phyloP scores from a whole-genome alignment of 2,329 filamentous ascomycete genomes.

The Colletotrichum truncatum region DNA sequence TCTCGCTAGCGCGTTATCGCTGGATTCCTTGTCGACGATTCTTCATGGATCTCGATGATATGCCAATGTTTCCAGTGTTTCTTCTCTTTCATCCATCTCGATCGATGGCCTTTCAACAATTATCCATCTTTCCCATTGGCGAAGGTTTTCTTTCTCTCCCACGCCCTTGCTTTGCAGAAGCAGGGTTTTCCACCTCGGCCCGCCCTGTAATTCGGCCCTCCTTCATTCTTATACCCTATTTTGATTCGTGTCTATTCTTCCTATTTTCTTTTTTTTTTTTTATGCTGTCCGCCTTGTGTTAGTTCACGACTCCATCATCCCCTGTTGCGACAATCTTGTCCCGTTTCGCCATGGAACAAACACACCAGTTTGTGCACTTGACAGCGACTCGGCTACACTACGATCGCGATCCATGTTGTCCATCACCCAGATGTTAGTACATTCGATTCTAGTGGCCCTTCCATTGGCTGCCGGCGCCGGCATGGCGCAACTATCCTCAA shows the following conservation, averaged over 20 bases:
- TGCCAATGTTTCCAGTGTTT: not conserved
- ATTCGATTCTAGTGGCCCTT: not conserved
- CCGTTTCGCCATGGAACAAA: not conserved
- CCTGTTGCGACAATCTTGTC: not conserved
- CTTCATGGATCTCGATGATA: constrained; percentile 25
- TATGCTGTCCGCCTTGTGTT: too few species aligned
- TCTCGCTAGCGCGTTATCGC: not conserved
- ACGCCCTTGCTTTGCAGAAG: not conserved
- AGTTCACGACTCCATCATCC: too few species aligned
- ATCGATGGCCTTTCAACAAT: not conserved
- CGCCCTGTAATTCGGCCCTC: too few species aligned
- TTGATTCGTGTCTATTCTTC: too few species aligned
- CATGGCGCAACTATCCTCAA: not conserved
- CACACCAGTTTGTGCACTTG: not conserved
- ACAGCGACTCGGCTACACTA: not conserved
- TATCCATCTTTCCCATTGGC: not conserved
- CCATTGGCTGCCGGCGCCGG: not conserved
- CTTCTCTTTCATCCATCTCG: not conserved
- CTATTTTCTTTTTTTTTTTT: too few species aligned
- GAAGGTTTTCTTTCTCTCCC: not conserved
- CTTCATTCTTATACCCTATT: too few species aligned
- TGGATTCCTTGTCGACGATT: not conserved
- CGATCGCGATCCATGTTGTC: constrained; percentile 2
- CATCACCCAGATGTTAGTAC: not conserved
- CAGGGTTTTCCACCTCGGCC: not conserved